Base-by-base conservation (phyloP, 2,329 filamentous ascomycete species). In the Claviceps arundinis region DNA sequence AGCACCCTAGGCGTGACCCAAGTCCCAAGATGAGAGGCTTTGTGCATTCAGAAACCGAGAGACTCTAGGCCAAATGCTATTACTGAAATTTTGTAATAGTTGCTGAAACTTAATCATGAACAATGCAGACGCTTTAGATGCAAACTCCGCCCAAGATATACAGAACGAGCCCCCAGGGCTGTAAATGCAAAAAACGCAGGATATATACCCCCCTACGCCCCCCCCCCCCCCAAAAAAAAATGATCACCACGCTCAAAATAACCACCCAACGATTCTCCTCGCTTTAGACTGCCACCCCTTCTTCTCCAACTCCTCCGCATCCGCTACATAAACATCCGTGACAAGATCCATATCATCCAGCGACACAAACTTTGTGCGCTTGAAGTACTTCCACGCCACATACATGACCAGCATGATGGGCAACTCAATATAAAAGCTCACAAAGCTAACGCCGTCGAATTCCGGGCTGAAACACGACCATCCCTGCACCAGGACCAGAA, bases 341-440 rank as follows among this genome's bases (percentile, higher is more conserved):
- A 74, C 67, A 17, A 88, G 65, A 62, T 89, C 84, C 26, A 83
- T 78, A 47, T 86, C 77, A 1, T 76, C 68, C 0, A 80, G 68
- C 43, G 67, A 71, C 37, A 75, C 67, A 53, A 76, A 72, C 56
- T 74, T 80, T 0, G 84, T 87, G 61, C 72, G 75, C 65, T 87
- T 83, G 55, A 81, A 53, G 1, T 87, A 26, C 65, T 91, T 93
- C 83, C 85, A 91, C 5, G 73, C 80, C 0, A 83, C 45, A 60
- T 78, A 90, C 37, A 91, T 71, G 8, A 82, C 58, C 16, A 77
- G 56, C 73, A 84, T 80, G 53, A 84, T 58, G 0, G 80, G 77
- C 24, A 84, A 63, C 64, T 84, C 78, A 40, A 85, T 72, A 58
- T 85, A 84, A 56, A 72, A 80, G 54, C 77, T 81, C 47, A 85